Evolutionary conservation across 768 basidiomycete genomes (phyloP).

Genomic region (Phlebiopsis gigantea): DNA sequence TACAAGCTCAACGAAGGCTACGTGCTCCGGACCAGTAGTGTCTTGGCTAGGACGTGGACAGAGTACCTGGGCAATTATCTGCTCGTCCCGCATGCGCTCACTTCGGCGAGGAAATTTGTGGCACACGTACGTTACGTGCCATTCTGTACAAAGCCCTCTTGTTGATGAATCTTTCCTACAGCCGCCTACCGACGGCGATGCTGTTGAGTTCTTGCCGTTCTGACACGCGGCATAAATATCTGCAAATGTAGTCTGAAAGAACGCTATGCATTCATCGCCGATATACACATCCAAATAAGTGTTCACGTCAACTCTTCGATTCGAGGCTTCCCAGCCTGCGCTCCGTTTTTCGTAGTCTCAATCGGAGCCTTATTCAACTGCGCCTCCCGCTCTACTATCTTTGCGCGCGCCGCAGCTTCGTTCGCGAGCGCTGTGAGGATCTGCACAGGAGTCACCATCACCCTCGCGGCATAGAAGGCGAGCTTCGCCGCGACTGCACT

Average conservation of each 20-base stretch:
- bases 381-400: slow-evolving; percentile 22
- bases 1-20: slow-evolving; percentile 3
- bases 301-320: slow-evolving; percentile 4
- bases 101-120: too few relatives aligned
- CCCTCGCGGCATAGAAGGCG: slow-evolving; percentile 63
- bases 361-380: background rate
- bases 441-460: slow-evolving; percentile 41
- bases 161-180: too few relatives aligned
- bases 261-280: too few relatives aligned
- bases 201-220: too few relatives aligned
- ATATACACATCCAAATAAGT: too few relatives aligned
- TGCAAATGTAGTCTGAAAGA: too few relatives aligned
- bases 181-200: too few relatives aligned
- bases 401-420: slow-evolving; percentile 31
- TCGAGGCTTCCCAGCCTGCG: background rate
- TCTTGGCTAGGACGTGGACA: slow-evolving; percentile 2
- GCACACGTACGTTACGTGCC: too few relatives aligned
- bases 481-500: slow-evolving; percentile 50
- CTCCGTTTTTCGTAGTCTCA: background rate
- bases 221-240: too few relatives aligned
- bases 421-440: slow-evolving; percentile 37
- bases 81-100: background rate
- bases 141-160: too few relatives aligned
- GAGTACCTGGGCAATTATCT: slow-evolving; percentile 7
- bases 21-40: background rate